These are phyloP conservation scores for Corymbia citriodora DNA, from an alignment of 441 rosid species.

Conservation along the genomic window DNA sequence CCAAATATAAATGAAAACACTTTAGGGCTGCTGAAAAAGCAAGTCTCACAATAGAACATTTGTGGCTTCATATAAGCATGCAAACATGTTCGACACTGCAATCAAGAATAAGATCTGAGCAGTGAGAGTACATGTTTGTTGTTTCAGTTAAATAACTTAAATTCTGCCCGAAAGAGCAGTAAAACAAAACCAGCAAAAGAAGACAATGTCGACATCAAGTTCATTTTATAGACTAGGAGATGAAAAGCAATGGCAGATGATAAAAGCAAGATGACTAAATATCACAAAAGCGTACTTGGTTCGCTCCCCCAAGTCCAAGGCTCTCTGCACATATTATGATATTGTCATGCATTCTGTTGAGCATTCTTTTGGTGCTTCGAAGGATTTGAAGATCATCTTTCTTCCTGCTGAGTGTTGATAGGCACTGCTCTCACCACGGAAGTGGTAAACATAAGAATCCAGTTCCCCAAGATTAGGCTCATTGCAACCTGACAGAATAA, in stretches of 20 bases:
- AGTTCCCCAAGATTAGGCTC: background rate
- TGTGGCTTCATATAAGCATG: background rate
- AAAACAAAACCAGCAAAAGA: background rate
- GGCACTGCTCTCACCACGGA: conserved; percentile 53
- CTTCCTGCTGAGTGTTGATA: conserved; percentile 45
- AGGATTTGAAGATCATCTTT: conserved; percentile 36
- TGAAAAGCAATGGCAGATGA: background rate
- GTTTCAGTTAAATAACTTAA: background rate
- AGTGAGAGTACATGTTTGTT: background rate
- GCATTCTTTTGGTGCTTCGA: conserved; percentile 51
- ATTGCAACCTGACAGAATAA: background rate
- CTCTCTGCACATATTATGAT: conserved; percentile 57
- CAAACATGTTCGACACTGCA: background rate
- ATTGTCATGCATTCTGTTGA: conserved; percentile 65
- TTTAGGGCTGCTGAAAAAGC: background rate
- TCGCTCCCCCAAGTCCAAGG: conserved; percentile 89
- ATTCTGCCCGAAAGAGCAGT: background rate
- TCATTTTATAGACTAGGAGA: background rate
- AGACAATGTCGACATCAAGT: background rate
- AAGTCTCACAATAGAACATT: background rate
- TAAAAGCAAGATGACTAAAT: background rate
- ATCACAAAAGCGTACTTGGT: conserved; percentile 45
- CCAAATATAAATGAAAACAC: background rate
- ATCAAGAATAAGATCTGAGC: background rate
- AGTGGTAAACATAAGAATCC: conserved; percentile 9